phyloP scores from a whole-genome alignment of 495 filamentous ascomycete species.

The Hypoxylon trugodes region DNA sequence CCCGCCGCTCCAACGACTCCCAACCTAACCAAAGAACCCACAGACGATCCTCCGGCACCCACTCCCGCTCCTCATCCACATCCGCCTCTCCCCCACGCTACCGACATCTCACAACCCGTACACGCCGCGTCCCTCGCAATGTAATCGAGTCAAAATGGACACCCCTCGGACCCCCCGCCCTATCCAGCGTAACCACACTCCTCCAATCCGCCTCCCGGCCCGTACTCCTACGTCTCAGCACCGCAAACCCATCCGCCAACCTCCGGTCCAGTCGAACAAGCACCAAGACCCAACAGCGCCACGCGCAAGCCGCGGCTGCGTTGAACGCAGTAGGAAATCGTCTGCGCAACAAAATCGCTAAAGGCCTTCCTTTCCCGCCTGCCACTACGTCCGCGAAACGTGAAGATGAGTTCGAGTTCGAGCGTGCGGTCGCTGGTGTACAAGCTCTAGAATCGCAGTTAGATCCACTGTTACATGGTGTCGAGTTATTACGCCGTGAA shows the following conservation, averaged over 20 bases:
- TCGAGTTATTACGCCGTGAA: conserved; percentile 51
- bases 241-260: too few species aligned
- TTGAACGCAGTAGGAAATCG: conserved; percentile 46
- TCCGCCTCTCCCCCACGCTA: conserved; percentile 39
- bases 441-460: conserved; percentile 49
- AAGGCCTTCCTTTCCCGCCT: conserved; percentile 56
- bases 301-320: conserved; percentile 48
- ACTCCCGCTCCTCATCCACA: conserved; percentile 37
- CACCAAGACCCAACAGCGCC: too few species aligned
- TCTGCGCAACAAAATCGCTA: conserved; percentile 46
- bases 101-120: conserved; percentile 50
- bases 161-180: conserved; percentile 48
- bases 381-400: conserved; percentile 42
- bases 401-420: conserved; percentile 56
- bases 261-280: too few species aligned
- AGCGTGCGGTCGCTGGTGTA: conserved; percentile 50
- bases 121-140: conserved; percentile 51
- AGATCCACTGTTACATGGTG: conserved; percentile 54
- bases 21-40: conserved; percentile 7
- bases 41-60: conserved; percentile 19
- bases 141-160: conserved; percentile 57
- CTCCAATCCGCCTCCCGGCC: conserved; percentile 50
- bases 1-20: conserved; percentile 10
- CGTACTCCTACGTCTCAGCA: conserved; percentile 52
- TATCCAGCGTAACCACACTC: conserved; percentile 48